A percentile compares a stretch with the other conserved stretches of the same genome.
These are phyloP conservation scores for Allium cepa DNA, from an alignment of 106 monocot species.

Conservation along the genomic window DNA sequence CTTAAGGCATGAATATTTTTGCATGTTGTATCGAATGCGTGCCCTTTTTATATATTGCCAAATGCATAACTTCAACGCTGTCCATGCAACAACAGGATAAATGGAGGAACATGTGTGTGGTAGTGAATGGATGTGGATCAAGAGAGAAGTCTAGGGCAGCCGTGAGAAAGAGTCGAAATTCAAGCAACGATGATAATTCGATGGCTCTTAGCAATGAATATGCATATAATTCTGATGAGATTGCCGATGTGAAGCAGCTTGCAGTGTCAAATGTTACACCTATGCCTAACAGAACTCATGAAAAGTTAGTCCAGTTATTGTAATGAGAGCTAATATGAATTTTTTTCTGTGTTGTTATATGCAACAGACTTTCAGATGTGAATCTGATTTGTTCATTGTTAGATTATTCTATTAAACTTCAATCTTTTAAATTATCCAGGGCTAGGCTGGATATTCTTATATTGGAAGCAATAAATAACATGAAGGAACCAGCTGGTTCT, in stretches of 20 bases:
- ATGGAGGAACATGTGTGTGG: constrained; percentile 72
- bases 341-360: not conserved
- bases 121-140: constrained; percentile 49
- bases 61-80: too few relatives aligned
- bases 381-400: not conserved
- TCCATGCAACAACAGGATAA: constrained; percentile 41
- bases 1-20: constrained; percentile 39
- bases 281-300: constrained; percentile 26
- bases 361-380: not conserved
- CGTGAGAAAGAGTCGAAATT: constrained; percentile 30
- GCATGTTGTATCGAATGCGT: too few relatives aligned
- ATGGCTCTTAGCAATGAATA: constrained; percentile 24
- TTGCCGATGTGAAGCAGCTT: constrained; percentile 55
- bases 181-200: constrained; percentile 29
- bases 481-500: constrained; percentile 73
- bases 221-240: constrained; percentile 30
- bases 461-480: constrained; percentile 58
- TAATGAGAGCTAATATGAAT: not conserved
- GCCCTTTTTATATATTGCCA: too few relatives aligned
- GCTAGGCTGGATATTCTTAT: constrained; percentile 57
- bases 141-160: constrained; percentile 43
- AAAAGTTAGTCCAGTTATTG: constrained; percentile 30
- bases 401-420: constrained; percentile 1
- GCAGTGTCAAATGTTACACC: constrained; percentile 16
- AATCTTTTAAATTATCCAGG: constrained; percentile 13